Base-by-base conservation (phyloP, 2,329 filamentous ascomycete species). In the Cylindrodendrum hubeiense region DNA sequence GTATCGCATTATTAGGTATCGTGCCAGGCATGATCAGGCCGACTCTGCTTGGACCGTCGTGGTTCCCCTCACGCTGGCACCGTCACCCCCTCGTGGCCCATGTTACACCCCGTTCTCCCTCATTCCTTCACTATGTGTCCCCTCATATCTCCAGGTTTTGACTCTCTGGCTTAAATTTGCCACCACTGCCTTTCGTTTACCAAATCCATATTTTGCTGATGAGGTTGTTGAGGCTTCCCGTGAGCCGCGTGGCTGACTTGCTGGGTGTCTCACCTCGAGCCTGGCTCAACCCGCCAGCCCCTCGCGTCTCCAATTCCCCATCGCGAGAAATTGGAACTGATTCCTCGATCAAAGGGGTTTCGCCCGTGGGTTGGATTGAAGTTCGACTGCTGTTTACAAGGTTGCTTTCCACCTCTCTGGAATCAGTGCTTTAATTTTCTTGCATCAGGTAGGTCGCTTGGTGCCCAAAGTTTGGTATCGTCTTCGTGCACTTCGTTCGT, bases 1-100 rank as follows among this genome's bases (percentile, higher is more conserved):
- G 52, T 61, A 49, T 61, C 52, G 46, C 43, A 46, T 58, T 46
- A 57, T 52, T 61, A 52, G 63, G 63, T 65, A 62, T 65, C 63
- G 46, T 62, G 46, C 39, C 17, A 26, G 37, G 51, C 43, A 37
- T 51, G 50, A 37, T 26, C 17, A 39, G 55, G 13, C 55, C n/a
- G 47, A n/a, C 37, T 46, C 24, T 39, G 28, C 28, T 19, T 43
- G 43, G 30, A 34, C 34, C 43, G 41, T 54, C 54, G 54, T 61
- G n/a, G 24, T 56, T 49, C 52, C 52, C 37, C 17, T 47, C 46
- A 33, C 33, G 13, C 34, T 44, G n/a, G 41, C 17, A 33, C 49
- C 39, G 13, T 46, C 24, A 26, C 34, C 43, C 39, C 22, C 28
- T 49, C 10, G n/a, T 10, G 24, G 41, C 33, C 21, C 21, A 33